These are phyloP conservation scores for Paraphaeosphaeria minitans DNA, from an alignment of 2,329 filamentous ascomycete genomes.

Conservation along the genomic window DNA sequence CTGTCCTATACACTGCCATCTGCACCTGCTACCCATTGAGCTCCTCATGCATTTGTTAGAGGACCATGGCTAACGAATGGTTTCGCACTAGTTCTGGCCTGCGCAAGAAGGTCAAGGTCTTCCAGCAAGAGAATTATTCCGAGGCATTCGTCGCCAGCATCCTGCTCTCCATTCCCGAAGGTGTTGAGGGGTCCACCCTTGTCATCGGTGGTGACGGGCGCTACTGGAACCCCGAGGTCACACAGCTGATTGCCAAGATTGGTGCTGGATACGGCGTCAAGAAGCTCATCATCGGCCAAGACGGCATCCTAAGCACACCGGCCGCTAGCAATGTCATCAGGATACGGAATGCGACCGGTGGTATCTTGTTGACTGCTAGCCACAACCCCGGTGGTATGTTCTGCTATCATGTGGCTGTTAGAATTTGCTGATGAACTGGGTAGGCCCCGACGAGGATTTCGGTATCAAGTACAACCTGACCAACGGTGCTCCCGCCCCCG, in stretches of 20 bases:
- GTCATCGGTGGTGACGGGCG: constrained; percentile 98
- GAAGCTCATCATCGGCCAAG: constrained; percentile 95
- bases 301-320: constrained; percentile 95
- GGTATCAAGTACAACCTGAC: constrained; percentile 99
- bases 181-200: constrained; percentile 82
- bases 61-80: constrained; percentile 33
- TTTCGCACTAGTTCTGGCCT: constrained; percentile 77
- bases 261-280: constrained; percentile 96
- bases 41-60: constrained; percentile 18
- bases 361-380: constrained; percentile 94
- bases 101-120: constrained; percentile 98
- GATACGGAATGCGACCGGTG: constrained; percentile 91
- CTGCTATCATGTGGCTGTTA: background rate
- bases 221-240: constrained; percentile 95
- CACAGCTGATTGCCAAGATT: constrained; percentile 97
- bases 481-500: constrained; percentile 94
- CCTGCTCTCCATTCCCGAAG: constrained; percentile 94
- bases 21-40: constrained; percentile 9
- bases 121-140: constrained; percentile 93
- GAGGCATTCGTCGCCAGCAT: constrained; percentile 95
- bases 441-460: constrained; percentile 92
- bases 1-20: constrained; percentile 12
- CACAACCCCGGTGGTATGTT: constrained; percentile 94
- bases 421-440: constrained; percentile 8
- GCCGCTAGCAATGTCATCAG: constrained; percentile 96